A percentile compares a stretch with the other conserved stretches of the same genome.
These are phyloP conservation scores for Helotiales sp. DNA, from an alignment of 2,329 filamentous ascomycete species.

Conservation along the genomic window DNA sequence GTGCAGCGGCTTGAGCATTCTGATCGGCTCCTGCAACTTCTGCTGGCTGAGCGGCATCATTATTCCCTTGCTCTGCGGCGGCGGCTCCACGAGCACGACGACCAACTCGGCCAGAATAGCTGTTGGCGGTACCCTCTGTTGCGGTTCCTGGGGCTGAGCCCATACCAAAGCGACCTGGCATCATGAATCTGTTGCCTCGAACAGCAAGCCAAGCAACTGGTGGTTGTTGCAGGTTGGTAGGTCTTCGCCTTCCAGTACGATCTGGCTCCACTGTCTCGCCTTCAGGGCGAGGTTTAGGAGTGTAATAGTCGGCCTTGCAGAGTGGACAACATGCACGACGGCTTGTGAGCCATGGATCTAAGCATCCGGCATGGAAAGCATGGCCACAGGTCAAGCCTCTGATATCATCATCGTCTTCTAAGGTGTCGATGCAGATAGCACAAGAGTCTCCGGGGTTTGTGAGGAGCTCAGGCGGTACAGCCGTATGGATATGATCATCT, in stretches of 20 bases:
- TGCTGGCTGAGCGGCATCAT: conserved; percentile 1
- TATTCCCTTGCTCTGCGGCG: conserved; percentile 6
- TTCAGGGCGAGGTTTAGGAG: conserved; percentile 80
- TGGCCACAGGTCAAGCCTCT: conserved; percentile 95
- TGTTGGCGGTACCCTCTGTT: conserved; percentile 5
- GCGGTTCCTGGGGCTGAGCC: neutral
- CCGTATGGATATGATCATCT: conserved; percentile 78
- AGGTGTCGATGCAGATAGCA: conserved; percentile 91
- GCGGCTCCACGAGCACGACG: conserved; percentile 29
- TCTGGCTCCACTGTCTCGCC: conserved; percentile 39
- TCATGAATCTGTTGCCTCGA: conserved; percentile 35
- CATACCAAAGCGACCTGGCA: conserved; percentile 34
- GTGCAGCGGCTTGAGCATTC: conserved; percentile 19
- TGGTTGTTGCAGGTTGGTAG: conserved; percentile 38
- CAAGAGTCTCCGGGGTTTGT: conserved; percentile 88
- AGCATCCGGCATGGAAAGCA: conserved; percentile 93
- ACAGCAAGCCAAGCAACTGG: conserved; percentile 38
- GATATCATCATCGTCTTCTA: conserved; percentile 95
- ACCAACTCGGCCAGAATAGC: conserved; percentile 16
- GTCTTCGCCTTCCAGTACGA: conserved; percentile 37
- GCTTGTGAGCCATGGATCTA: conserved; percentile 96
- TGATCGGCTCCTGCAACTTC: conserved; percentile 10
- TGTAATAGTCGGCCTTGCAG: conserved; percentile 97
- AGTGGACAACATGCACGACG: conserved; percentile 94
- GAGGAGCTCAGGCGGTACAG: conserved; percentile 80